Evolutionary conservation across 1,284 basidiomycete genomes (phyloP).

Genomic region (Pyrrhoderma lamaoense): DNA sequence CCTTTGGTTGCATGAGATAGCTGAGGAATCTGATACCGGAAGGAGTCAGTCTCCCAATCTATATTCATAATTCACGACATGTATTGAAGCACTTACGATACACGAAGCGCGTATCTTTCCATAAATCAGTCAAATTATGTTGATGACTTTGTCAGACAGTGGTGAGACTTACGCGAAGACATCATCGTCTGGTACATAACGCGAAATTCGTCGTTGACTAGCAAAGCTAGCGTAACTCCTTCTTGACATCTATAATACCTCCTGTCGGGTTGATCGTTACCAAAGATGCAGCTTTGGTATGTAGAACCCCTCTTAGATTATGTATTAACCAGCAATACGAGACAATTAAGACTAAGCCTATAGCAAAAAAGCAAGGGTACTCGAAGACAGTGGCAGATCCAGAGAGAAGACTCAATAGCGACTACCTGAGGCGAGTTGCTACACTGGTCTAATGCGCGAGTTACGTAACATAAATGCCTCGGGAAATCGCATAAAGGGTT

Average conservation of each 20-base stretch:
- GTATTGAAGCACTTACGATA: constrained; percentile 51
- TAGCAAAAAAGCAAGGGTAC: too few species aligned
- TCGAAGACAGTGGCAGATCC: too few species aligned
- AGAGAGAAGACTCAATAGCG: too few species aligned
- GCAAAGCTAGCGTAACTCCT: constrained; percentile 62
- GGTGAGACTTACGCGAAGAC: constrained; percentile 63
- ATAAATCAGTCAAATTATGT: constrained; percentile 12
- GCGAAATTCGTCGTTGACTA: constrained; percentile 62
- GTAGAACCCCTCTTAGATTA: too few species aligned
- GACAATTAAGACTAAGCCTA: too few species aligned
- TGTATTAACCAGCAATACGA: too few species aligned
- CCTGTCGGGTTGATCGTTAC: too few species aligned
- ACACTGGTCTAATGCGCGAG: too few species aligned
- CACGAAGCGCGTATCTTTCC: constrained; percentile 66
- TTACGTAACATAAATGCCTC: too few species aligned
- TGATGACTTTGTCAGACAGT: neutral
- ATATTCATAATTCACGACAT: neutral
- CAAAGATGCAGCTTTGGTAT: too few species aligned
- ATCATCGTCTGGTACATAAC: constrained; percentile 73
- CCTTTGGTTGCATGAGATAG: constrained; percentile 63
- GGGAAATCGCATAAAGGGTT: too few species aligned
- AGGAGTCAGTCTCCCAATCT: constrained; percentile 9
- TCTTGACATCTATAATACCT: constrained; percentile 21
- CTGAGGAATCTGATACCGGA: constrained; percentile 46
- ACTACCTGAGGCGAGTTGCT: too few species aligned